These are phyloP conservation scores for Biscogniauxia sp. DNA, from an alignment of 2,329 filamentous ascomycete species.

Conservation along the genomic window DNA sequence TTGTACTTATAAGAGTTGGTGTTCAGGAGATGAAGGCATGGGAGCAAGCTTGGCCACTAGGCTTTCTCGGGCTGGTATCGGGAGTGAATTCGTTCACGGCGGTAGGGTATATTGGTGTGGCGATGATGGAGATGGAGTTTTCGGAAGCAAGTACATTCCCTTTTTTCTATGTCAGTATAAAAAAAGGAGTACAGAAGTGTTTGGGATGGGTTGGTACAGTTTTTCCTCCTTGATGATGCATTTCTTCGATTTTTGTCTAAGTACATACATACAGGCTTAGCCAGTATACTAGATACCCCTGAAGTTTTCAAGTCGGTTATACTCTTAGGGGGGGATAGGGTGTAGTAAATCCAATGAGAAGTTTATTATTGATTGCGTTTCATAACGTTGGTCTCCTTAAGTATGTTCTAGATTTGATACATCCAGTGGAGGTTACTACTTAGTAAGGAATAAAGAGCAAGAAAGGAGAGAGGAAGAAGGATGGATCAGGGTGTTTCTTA, in stretches of 20 bases:
- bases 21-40: background rate
- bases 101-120: background rate
- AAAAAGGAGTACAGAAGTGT: background rate
- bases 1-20: background rate
- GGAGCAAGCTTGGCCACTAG: background rate
- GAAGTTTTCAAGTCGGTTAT: constrained; percentile 2
- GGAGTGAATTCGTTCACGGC: background rate
- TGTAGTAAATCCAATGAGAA: background rate
- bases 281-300: constrained; percentile 26
- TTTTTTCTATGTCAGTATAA: background rate
- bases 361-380: background rate
- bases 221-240: background rate
- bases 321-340: constrained; percentile 1
- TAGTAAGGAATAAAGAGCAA: no score
- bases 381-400: no score
- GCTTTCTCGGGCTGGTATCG: background rate
- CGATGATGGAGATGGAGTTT: background rate
- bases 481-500: no score
- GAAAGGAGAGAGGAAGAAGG: no score
- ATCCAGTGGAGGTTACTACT: no score
- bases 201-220: constrained; percentile 3
- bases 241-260: constrained; percentile 1
- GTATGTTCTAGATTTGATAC: no score
- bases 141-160: background rate
- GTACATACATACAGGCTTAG: constrained; percentile 12